These are phyloP conservation scores for Abrus pulchellus DNA, from an alignment of 306 rosid species.

Conservation along the genomic window DNA sequence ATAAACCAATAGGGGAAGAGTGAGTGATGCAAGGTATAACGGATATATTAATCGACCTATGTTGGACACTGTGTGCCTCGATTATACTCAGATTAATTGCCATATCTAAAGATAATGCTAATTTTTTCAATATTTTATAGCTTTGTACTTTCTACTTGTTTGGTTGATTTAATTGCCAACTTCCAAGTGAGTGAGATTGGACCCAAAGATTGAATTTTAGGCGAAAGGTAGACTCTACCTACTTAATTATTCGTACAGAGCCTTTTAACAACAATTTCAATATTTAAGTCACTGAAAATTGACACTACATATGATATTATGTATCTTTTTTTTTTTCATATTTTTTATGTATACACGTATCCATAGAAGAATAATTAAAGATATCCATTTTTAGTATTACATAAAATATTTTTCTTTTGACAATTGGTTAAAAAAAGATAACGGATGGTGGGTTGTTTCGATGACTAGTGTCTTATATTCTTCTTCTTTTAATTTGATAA, in stretches of 20 bases:
- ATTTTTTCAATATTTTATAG: background rate
- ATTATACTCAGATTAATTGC: constrained; percentile 1
- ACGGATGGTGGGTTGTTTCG: constrained; percentile 43
- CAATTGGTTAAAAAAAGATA: background rate
- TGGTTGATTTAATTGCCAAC: background rate
- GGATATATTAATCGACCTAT: background rate
- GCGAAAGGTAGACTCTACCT: constrained; percentile 41
- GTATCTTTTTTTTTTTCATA: no score
- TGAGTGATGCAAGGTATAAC: constrained; percentile 5
- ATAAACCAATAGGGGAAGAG: constrained; percentile 24
- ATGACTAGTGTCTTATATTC: background rate
- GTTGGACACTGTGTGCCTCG: background rate
- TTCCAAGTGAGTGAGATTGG: background rate
- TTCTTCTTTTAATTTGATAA: background rate
- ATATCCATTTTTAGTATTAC: no score
- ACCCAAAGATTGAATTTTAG: background rate
- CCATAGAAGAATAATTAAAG: no score
- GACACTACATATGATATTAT: no score
- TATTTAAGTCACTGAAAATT: no score
- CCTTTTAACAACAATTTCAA: no score
- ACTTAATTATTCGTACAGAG: constrained; percentile 18
- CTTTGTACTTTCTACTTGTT: constrained; percentile 15
- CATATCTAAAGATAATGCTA: background rate
- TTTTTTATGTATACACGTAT: no score
- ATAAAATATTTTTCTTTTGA: no score